Conservation (phyloP, 140 eudicot genomes). For the Flaveria floridana region DNA sequence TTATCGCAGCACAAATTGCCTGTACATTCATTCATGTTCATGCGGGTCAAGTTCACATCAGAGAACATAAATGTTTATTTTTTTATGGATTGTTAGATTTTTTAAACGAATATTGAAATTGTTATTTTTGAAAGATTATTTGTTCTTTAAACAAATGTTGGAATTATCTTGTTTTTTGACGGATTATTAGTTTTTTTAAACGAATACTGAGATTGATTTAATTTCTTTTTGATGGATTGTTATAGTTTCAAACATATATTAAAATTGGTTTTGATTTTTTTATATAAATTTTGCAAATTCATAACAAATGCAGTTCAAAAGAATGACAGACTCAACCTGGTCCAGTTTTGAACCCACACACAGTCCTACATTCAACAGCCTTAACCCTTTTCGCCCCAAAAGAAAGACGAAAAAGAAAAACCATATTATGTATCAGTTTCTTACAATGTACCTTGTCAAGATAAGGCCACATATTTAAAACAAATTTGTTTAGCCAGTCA, state of each 20-base stretch:
- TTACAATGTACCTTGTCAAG: slow-evolving; percentile 66
- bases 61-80: background rate
- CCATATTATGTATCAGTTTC: background rate
- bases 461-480: slow-evolving; percentile 79
- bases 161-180: background rate
- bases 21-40: slow-evolving; percentile 26
- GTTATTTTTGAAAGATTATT: background rate
- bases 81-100: background rate
- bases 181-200: background rate
- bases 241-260: no score
- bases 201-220: no score
- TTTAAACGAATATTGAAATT: background rate
- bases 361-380: background rate
- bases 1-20: slow-evolving; percentile 65
- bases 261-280: no score
- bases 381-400: background rate
- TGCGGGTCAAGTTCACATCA: background rate
- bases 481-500: slow-evolving; percentile 74
- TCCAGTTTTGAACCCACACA: no score
- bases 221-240: no score
- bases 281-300: no score
- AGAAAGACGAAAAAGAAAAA: background rate
- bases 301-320: no score
- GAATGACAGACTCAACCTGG: no score
- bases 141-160: background rate